These are phyloP conservation scores for Gossypium arboreum DNA, from an alignment of 345 rosid species.

Conservation along the genomic window DNA sequence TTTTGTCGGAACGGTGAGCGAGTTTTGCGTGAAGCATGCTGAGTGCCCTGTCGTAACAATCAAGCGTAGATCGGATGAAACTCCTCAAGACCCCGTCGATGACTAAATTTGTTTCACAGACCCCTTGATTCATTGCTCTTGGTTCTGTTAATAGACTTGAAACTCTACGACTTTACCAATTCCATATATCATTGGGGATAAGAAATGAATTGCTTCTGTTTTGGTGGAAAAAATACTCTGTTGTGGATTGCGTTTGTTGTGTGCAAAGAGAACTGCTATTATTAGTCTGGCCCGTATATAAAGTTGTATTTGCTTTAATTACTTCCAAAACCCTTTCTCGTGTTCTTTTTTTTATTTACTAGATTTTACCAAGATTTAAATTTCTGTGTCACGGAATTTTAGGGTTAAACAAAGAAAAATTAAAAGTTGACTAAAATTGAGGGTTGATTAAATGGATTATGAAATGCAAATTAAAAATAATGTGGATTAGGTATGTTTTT, in stretches of 20 bases:
- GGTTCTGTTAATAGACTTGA: constrained; percentile 9
- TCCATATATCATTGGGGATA: background rate
- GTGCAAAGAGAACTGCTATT: background rate
- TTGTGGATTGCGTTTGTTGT: background rate
- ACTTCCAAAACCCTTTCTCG: background rate
- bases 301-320: background rate
- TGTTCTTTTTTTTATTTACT: no score
- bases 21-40: constrained; percentile 91
- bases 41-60: constrained; percentile 86
- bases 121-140: background rate
- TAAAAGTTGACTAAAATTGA: no score
- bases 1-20: constrained; percentile 93
- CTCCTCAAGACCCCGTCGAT: constrained; percentile 81
- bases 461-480: no score
- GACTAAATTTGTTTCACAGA: constrained; percentile 35
- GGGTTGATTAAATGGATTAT: no score
- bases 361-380: no score
- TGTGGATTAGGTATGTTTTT: no score
- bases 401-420: no score
- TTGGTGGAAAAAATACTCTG: background rate
- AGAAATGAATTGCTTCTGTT: background rate
- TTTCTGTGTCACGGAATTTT: no score
- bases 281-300: background rate
- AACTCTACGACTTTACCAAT: background rate
- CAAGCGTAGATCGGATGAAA: constrained; percentile 75